Evolutionary conservation across 768 basidiomycete species (phyloP).

Genomic region (Russula vinacea): DNA sequence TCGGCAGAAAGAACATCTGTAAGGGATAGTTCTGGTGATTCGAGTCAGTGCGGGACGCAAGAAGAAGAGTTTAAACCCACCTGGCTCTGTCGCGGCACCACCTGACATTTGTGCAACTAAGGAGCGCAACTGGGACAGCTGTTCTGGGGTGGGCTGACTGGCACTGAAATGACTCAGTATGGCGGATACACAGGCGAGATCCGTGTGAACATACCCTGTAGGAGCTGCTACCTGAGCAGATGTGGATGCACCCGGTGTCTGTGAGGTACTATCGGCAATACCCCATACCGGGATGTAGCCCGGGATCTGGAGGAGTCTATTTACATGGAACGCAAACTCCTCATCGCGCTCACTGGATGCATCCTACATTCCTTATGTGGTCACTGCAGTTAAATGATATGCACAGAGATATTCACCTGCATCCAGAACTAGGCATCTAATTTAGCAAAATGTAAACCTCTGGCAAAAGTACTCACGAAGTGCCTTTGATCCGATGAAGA

Average conservation of each 20-base stretch:
- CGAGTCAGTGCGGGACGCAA: slow-evolving; percentile 17
- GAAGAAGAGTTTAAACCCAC: slow-evolving; percentile 32
- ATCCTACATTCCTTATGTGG: slow-evolving; percentile 47
- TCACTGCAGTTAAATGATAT: not conserved
- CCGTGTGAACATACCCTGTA: slow-evolving; percentile 15
- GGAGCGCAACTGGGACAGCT: slow-evolving; percentile 58
- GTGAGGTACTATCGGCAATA: slow-evolving; percentile 36
- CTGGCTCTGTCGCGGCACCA: slow-evolving; percentile 37
- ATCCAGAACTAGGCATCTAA: slow-evolving; percentile 68
- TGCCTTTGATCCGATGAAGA: slow-evolving; percentile 85
- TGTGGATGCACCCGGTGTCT: slow-evolving; percentile 45
- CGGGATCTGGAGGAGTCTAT: slow-evolving; percentile 65
- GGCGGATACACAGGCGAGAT: not conserved
- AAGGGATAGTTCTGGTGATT: slow-evolving; percentile 55
- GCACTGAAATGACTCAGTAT: slow-evolving; percentile 12
- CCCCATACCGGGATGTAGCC: slow-evolving; percentile 60
- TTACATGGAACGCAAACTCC: slow-evolving; percentile 71
- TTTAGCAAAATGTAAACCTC: not conserved
- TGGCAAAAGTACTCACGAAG: slow-evolving; percentile 56
- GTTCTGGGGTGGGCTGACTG: slow-evolving; percentile 51
- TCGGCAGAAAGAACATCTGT: slow-evolving; percentile 73
- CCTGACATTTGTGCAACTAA: slow-evolving; percentile 46
- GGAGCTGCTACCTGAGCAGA: slow-evolving; percentile 38
- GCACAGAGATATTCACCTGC: slow-evolving; percentile 51
- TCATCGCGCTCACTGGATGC: slow-evolving; percentile 62